phyloP scores from a whole-genome alignment of 176 grass and related monocot species.

The Oryza officinalis region DNA sequence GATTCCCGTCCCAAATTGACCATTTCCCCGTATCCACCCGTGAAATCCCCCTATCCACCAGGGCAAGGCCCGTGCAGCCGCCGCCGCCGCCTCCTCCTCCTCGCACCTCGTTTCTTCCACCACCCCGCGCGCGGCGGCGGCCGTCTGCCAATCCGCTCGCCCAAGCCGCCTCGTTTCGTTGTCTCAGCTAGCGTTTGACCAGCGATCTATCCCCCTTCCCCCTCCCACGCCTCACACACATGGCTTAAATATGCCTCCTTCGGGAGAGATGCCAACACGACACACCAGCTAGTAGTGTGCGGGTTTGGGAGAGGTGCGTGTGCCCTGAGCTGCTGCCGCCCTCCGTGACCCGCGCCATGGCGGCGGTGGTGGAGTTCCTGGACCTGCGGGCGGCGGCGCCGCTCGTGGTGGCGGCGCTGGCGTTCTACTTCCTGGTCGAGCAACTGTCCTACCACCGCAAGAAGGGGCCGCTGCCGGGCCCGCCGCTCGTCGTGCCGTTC shows the following conservation, averaged over 20 bases:
- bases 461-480: constrained; percentile 59
- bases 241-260: constrained; percentile 40
- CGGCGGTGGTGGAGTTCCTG: constrained; percentile 2
- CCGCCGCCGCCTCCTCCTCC: background rate
- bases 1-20: background rate
- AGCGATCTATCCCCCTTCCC: background rate
- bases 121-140: background rate
- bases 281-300: background rate
- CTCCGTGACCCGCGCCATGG: background rate
- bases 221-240: background rate
- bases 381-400: constrained; percentile 35
- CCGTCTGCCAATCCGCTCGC: constrained; percentile 37
- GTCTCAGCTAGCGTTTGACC: constrained; percentile 40
- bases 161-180: constrained; percentile 31
- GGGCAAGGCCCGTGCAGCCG: background rate
- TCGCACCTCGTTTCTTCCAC: constrained; percentile 36
- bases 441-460: constrained; percentile 73
- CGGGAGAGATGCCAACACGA: background rate
- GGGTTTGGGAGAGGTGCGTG: background rate
- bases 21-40: background rate
- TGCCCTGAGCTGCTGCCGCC: background rate
- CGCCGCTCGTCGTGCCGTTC: constrained; percentile 56
- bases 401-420: constrained; percentile 33
- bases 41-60: constrained; percentile 15
- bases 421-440: constrained; percentile 43